Base-by-base conservation (phyloP, 495 filamentous ascomycete genomes). In the Talaromyces proteolyticus region DNA sequence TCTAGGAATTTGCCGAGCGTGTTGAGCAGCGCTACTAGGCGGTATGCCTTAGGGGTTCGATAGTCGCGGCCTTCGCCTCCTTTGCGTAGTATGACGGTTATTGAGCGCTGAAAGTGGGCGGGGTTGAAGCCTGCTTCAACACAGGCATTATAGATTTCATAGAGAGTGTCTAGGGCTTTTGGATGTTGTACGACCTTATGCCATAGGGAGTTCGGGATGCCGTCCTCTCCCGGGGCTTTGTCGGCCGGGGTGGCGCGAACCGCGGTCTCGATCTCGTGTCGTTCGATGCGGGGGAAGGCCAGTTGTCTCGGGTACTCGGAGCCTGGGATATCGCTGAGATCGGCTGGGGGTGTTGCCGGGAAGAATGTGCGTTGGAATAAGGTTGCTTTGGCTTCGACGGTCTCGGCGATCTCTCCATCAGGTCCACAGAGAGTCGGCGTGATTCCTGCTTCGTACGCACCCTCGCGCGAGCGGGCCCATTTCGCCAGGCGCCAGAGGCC, bases 1-100 rank as follows among this genome's bases (percentile, higher is more conserved):
- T 70, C 58, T 8, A 67, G 44, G 11, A 57, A 20, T 40, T 72
- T 72, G 0, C 59, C 61, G 4, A 72, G 26, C 1, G 61, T 67
- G 36, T 66, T 64, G 0, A 66, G 57, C 0, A 72, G 52, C 0
- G 64, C 64, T 21, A 72, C 61, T 0, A 58, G 58, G 6, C 65
- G 45, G 49, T 63, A 72, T 3, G 57, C 41, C 38, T 63, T 67
- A 0, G 62, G 53, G 4, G 49, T 16, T 1, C 53, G 52, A 42
- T 67, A 68, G 51, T 66, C 53, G 1, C 46, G 21, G 18, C 18
- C 16, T 25, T 62, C 59, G 0, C 53, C 57, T 6, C 39, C 49
- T 26, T 72, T 73, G 8, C 59, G 53, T 0, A 69, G 60, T 0
- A 61, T 55, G 0, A 71, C 50, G 11, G 57, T 69, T n/a, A 49